Percentiles rank a stretch among this genome's conserved stretches.
These are phyloP conservation scores for Meripilus lineatus DNA, from an alignment of 1,284 basidiomycete species.

Conservation along the genomic window DNA sequence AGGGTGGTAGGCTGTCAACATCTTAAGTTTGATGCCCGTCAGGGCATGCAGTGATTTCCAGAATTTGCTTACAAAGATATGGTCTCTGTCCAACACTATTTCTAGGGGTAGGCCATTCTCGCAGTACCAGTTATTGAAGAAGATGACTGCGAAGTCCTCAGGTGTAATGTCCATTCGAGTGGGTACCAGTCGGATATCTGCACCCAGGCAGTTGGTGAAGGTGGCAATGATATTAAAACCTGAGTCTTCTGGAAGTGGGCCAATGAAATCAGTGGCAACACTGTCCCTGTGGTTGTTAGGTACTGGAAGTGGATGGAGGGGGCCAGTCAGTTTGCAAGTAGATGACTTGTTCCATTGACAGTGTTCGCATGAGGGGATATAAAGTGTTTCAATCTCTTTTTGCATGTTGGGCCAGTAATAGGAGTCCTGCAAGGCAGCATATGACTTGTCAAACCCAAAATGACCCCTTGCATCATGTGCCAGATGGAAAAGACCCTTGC, in stretches of 20 bases:
- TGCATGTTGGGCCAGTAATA: constrained; percentile 41
- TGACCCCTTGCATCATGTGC: constrained; percentile 30
- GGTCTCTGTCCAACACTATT: constrained; percentile 39
- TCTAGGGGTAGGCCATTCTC: constrained; percentile 34
- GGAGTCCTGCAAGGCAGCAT: constrained; percentile 18
- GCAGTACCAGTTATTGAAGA: constrained; percentile 36
- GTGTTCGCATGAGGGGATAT: constrained; percentile 15
- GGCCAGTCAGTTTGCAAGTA: constrained; percentile 10
- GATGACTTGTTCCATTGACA: constrained; percentile 19
- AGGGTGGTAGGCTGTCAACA: constrained; percentile 42
- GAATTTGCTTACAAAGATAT: constrained; percentile 37
- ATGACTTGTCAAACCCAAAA: constrained; percentile 32
- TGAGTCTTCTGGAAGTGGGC: constrained; percentile 31
- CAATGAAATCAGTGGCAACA: constrained; percentile 42
- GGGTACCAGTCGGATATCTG: constrained; percentile 32
- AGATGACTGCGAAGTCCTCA: constrained; percentile 24
- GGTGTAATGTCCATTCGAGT: constrained; percentile 25
- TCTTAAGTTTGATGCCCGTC: constrained; percentile 28
- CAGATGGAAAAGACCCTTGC: constrained; percentile 18
- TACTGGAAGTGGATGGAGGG: constrained; percentile 21
- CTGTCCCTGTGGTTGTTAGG: constrained; percentile 14
- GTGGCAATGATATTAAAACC: constrained; percentile 34
- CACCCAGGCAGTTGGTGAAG: constrained; percentile 31
- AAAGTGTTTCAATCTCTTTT: constrained; percentile 20
- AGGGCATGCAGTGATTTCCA: constrained; percentile 35